Percentiles rank a stretch among this genome's conserved stretches.
These are phyloP conservation scores for Chamaenerion angustifolium DNA, from an alignment of 345 rosid species.

Conservation along the genomic window DNA sequence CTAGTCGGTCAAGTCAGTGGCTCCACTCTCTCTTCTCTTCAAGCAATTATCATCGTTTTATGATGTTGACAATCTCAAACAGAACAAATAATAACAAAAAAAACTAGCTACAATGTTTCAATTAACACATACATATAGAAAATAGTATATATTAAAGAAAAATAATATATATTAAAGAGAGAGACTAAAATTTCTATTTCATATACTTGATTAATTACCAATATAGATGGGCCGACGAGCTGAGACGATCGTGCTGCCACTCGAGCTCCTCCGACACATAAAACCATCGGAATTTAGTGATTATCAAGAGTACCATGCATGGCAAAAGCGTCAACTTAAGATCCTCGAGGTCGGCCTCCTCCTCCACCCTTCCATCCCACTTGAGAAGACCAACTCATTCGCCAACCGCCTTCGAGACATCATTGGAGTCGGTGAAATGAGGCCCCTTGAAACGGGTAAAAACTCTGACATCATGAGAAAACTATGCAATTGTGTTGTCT, in stretches of 20 bases:
- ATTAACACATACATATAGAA: too few species aligned
- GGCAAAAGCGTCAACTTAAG: conserved; percentile 40
- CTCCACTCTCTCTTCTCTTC: too few species aligned
- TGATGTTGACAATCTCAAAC: too few species aligned
- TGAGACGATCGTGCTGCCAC: conserved; percentile 80
- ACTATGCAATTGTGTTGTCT: conserved; percentile 25
- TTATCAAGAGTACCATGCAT: conserved; percentile 41
- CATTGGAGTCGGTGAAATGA: conserved; percentile 18
- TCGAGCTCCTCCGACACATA: conserved; percentile 89
- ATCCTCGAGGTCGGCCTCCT: conserved; percentile 30
- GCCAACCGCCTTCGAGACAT: conserved; percentile 23
- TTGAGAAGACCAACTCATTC: conserved; percentile 18
- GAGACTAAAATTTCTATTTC: too few species aligned
- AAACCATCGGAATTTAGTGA: conserved; percentile 75
- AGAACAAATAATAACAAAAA: too few species aligned
- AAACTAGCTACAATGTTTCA: too few species aligned
- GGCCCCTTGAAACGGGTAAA: conserved; percentile 26
- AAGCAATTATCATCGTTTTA: too few species aligned
- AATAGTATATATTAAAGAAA: too few species aligned
- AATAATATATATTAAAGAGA: not conserved
- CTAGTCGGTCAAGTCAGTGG: conserved; percentile 89
- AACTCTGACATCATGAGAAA: conserved; percentile 30
- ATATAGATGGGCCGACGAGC: conserved; percentile 65
- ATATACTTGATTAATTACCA: too few species aligned
- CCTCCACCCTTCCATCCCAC: conserved; percentile 23